Percentiles rank a stretch among this genome's conserved stretches.
phyloP scores from a whole-genome alignment of 164 flowering plant species.

The Liriodendron chinense region DNA sequence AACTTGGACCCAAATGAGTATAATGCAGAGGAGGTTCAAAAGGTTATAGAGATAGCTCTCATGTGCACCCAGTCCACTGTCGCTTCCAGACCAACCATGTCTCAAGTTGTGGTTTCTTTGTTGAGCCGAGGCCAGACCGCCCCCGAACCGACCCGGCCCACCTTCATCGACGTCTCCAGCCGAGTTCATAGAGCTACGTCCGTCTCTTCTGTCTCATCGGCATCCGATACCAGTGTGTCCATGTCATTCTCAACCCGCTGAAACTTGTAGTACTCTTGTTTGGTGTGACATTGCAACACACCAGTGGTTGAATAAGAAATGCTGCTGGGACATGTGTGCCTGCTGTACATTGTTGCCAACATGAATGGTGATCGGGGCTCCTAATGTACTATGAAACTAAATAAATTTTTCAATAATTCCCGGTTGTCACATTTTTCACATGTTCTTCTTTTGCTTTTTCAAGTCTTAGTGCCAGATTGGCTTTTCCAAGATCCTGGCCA shows the following conservation, averaged over 20 bases:
- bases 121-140: conserved; percentile 15
- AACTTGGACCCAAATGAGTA: conserved; percentile 30
- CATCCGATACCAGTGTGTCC: conserved; percentile 24
- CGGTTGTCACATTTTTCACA: too few species aligned
- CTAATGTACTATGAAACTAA: too few species aligned
- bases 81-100: conserved; percentile 47
- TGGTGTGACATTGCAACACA: too few species aligned
- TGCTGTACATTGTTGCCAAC: too few species aligned
- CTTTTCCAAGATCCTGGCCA: too few species aligned
- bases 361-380: too few species aligned
- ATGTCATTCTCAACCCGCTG: background rate
- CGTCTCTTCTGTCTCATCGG: conserved; percentile 16
- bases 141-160: conserved; percentile 20
- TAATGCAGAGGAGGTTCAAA: conserved; percentile 28
- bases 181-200: conserved; percentile 14
- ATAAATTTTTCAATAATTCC: too few species aligned
- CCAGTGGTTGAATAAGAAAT: too few species aligned
- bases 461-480: too few species aligned
- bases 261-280: too few species aligned
- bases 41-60: conserved; percentile 36
- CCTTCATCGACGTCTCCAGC: conserved; percentile 23
- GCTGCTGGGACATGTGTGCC: too few species aligned
- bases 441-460: too few species aligned
- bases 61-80: conserved; percentile 38
- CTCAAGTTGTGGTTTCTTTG: conserved; percentile 40